phyloP scores from a whole-genome alignment of 345 rosid genomes.

The Populus euphratica region DNA sequence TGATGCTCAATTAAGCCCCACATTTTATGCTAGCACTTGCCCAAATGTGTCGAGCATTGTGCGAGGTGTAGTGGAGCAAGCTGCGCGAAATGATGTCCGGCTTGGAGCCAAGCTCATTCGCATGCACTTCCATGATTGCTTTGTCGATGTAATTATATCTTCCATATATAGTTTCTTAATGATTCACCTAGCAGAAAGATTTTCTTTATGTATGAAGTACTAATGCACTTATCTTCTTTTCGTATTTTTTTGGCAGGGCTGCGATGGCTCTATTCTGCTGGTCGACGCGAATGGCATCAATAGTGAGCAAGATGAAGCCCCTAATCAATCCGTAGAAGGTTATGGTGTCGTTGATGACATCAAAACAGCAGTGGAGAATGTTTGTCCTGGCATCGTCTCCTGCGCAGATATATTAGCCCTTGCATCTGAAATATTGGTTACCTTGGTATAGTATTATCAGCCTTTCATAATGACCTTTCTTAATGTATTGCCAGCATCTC shows the following conservation, averaged over 20 bases:
- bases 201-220: too few species aligned
- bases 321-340: conserved; percentile 34
- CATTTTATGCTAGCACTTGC: conserved; percentile 31
- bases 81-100: conserved; percentile 5
- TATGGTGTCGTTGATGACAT: conserved; percentile 41
- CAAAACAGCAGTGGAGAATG: conserved; percentile 37
- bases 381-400: conserved; percentile 38
- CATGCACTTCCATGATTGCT: conserved; percentile 40
- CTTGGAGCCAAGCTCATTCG: conserved; percentile 30
- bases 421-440: conserved; percentile 16
- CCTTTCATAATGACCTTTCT: too few species aligned
- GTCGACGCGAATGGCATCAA: conserved; percentile 26
- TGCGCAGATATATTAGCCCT: conserved; percentile 70
- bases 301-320: conserved; percentile 35
- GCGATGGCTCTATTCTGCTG: conserved; percentile 53
- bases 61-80: conserved; percentile 11
- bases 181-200: too few species aligned
- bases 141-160: conserved; percentile 26
- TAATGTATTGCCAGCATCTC: too few species aligned
- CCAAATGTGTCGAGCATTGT: conserved; percentile 18
- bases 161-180: too few species aligned
- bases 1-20: conserved; percentile 23
- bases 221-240: background rate
- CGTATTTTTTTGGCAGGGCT: conserved; percentile 32
- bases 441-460: background rate